These are phyloP conservation scores for Thinopyrum obtusiflorum DNA, from an alignment of 202 grass and related monocot species.

Conservation along the genomic window DNA sequence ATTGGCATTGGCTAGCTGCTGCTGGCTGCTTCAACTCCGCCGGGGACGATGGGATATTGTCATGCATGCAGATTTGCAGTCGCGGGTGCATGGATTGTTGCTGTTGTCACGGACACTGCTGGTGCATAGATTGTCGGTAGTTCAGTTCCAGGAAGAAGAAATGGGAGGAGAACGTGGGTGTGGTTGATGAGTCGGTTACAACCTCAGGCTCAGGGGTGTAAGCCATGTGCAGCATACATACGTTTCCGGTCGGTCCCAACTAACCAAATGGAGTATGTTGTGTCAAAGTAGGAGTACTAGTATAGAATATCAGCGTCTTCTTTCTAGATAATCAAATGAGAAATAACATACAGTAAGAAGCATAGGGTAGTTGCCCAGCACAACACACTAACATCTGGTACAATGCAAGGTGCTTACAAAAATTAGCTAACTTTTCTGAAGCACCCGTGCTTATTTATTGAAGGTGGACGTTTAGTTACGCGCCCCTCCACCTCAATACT, in stretches of 20 bases:
- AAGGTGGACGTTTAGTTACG: no score
- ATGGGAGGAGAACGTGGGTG: background rate
- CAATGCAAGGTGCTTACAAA: no score
- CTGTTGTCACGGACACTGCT: no score
- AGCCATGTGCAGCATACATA: slow-evolving; percentile 14
- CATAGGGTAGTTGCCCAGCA: background rate
- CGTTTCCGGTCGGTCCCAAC: background rate
- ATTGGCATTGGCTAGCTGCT: background rate
- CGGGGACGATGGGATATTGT: no score
- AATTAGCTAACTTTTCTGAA: no score
- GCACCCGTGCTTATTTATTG: no score
- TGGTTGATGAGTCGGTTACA: background rate
- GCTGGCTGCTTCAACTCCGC: background rate
- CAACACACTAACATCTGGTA: background rate
- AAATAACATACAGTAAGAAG: background rate
- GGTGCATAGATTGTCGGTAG: no score
- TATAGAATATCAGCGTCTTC: background rate
- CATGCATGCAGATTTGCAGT: no score
- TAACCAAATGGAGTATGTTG: background rate
- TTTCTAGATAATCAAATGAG: background rate
- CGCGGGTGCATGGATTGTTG: no score
- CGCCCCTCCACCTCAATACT: no score
- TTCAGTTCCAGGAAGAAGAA: background rate
- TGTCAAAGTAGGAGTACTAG: background rate
- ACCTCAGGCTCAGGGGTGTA: background rate